Conservation (phyloP, 208 protist species). For the Crithidia expoeki region DNA sequence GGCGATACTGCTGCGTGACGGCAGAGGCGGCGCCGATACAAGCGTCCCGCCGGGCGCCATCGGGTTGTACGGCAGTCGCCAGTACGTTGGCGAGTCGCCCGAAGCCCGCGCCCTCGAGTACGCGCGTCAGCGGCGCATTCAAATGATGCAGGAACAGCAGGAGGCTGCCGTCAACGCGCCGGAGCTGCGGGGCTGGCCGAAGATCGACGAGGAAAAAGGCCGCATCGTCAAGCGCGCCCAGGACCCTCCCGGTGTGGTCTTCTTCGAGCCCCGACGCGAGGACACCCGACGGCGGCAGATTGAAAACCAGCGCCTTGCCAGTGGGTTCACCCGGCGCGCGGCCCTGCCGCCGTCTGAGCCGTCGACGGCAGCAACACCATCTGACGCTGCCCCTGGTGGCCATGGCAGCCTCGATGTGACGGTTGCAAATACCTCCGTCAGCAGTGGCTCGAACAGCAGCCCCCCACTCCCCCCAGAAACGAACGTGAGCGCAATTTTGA, state of each 20-base stretch:
- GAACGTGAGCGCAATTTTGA: constrained; percentile 36
- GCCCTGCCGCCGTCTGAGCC: background rate
- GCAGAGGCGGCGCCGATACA: constrained; percentile 9
- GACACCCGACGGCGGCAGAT: constrained; percentile 54
- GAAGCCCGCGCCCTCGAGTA: constrained; percentile 68
- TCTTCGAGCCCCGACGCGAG: constrained; percentile 67
- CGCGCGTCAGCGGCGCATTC: constrained; percentile 64
- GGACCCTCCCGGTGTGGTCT: constrained; percentile 67
- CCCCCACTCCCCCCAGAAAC: constrained; percentile 30
- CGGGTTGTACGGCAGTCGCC: constrained; percentile 21
- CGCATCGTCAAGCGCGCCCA: constrained; percentile 60
- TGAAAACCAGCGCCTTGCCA: constrained; percentile 35
- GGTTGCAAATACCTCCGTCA: no score
- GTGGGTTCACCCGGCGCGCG: constrained; percentile 7
- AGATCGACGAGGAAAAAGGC: constrained; percentile 60
- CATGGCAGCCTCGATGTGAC: background rate
- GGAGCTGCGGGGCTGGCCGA: constrained; percentile 68
- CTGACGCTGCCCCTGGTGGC: background rate
- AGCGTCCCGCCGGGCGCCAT: background rate
- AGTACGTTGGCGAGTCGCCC: constrained; percentile 40
- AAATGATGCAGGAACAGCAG: constrained; percentile 45
- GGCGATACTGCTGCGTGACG: constrained; percentile 19
- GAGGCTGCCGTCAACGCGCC: constrained; percentile 15
- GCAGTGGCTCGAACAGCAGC: background rate
- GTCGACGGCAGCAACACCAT: background rate